A percentile compares a stretch with the other conserved stretches of the same genome.
Evolutionary conservation across 257 asterid genomes (phyloP).

Genomic region (Solanum dulcamara): DNA sequence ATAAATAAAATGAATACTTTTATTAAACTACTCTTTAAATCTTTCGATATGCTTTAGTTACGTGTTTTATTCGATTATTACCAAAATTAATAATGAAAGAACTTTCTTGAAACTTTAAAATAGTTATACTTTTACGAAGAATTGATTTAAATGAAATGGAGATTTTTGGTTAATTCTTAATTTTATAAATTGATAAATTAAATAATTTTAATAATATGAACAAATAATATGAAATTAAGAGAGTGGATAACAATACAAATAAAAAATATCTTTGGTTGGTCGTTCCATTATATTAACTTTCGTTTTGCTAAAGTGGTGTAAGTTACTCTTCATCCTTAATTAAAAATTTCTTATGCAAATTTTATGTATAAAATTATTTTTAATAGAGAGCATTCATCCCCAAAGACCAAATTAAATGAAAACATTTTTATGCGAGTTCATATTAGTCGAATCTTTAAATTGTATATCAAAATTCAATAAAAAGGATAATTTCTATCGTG

Average conservation of each 20-base stretch:
- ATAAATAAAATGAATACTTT: not conserved
- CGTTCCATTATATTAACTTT: not conserved
- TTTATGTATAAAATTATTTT: not conserved
- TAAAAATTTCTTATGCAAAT: not conserved
- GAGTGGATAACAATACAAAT: not conserved
- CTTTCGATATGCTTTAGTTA: not conserved
- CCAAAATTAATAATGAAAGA: not conserved
- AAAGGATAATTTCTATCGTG: not conserved
- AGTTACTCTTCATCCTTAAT: not conserved
- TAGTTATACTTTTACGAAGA: not conserved
- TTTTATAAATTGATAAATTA: not conserved
- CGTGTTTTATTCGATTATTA: not conserved
- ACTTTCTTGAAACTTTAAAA: not conserved
- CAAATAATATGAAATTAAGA: not conserved
- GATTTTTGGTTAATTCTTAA: not conserved
- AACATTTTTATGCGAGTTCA: not conserved
- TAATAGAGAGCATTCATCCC: not conserved
- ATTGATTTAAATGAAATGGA: not conserved
- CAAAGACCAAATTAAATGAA: not conserved
- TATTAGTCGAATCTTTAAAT: not conserved
- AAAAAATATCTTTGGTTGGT: not conserved
- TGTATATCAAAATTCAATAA: not conserved
- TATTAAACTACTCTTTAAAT: accelerated
- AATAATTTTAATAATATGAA: not conserved
- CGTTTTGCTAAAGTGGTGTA: not conserved